These are phyloP conservation scores for Cryptosporidium viatorum DNA, from an alignment of 169 alveolate genomes.

Conservation along the genomic window DNA sequence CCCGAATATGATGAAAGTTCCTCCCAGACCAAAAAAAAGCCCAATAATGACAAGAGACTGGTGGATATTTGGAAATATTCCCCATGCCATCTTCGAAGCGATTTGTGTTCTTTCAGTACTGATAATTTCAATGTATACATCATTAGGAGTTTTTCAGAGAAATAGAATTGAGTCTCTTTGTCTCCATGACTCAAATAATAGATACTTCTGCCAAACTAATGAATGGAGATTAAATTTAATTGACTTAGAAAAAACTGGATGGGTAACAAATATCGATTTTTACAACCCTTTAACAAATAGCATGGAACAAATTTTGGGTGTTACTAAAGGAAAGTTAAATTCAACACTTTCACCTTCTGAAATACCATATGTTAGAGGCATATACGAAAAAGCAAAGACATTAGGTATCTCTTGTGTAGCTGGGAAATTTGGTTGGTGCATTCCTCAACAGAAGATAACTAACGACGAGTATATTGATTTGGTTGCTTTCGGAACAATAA, in stretches of 20 bases:
- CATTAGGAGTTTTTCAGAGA: conserved; percentile 84
- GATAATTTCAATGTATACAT: conserved; percentile 86
- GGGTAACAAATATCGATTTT: conserved; percentile 89
- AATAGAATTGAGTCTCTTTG: conserved; percentile 56
- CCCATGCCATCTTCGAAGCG: conserved; percentile 91
- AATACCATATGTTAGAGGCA: conserved; percentile 29
- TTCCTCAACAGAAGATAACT: conserved; percentile 75
- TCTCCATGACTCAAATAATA: conserved; percentile 73
- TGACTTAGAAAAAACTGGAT: conserved; percentile 83
- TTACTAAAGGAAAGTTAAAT: conserved; percentile 81
- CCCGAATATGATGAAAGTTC: conserved; percentile 87
- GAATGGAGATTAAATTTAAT: conserved; percentile 83
- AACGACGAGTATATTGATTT: conserved; percentile 81
- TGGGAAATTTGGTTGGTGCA: conserved; percentile 76
- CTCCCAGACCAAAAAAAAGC: conserved; percentile 88
- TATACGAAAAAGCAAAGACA: conserved; percentile 45
- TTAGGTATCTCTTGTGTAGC: conserved; percentile 30
- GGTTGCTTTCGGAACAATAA: conserved; percentile 85
- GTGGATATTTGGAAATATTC: conserved; percentile 91
- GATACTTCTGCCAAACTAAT: conserved; percentile 87
- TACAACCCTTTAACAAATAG: conserved; percentile 81
- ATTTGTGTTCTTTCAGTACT: conserved; percentile 85
- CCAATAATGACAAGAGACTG: conserved; percentile 92
- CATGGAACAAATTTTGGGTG: conserved; percentile 86
- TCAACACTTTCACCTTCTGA: conserved; percentile 57